Evolutionary conservation across 169 alveolate species (phyloP).

Genomic region (Plasmodium berghei): DNA sequence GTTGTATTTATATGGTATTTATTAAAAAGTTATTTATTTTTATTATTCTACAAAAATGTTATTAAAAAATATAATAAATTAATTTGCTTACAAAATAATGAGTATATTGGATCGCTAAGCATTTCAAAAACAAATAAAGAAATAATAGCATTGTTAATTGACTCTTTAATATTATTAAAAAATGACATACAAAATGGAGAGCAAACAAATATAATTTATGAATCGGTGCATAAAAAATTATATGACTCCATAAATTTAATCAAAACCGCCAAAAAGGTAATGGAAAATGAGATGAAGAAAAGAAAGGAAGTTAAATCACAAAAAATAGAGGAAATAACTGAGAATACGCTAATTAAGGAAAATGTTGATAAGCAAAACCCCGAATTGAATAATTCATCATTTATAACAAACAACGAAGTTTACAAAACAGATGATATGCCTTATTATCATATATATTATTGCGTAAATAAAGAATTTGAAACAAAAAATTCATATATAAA

Average conservation of each 20-base stretch:
- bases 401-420: too few species aligned
- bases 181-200: background rate
- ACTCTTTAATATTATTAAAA: slow-evolving; percentile 8
- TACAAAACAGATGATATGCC: too few species aligned
- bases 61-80: slow-evolving; percentile 21
- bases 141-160: background rate
- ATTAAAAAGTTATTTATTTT: slow-evolving; percentile 23
- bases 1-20: slow-evolving; percentile 14
- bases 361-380: too few species aligned
- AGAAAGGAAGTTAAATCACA: background rate
- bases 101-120: background rate
- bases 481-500: background rate
- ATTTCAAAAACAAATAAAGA: background rate
- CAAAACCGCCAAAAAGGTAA: background rate
- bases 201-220: background rate
- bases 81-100: background rate
- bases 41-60: slow-evolving; percentile 9
- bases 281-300: background rate
- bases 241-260: background rate
- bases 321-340: background rate
- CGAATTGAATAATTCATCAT: too few species aligned
- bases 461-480: background rate
- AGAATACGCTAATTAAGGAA: background rate
- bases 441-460: background rate
- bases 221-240: background rate